Conservation (phyloP, 2,329 filamentous ascomycete species). For the Atkinsonella hypoxylon region DNA sequence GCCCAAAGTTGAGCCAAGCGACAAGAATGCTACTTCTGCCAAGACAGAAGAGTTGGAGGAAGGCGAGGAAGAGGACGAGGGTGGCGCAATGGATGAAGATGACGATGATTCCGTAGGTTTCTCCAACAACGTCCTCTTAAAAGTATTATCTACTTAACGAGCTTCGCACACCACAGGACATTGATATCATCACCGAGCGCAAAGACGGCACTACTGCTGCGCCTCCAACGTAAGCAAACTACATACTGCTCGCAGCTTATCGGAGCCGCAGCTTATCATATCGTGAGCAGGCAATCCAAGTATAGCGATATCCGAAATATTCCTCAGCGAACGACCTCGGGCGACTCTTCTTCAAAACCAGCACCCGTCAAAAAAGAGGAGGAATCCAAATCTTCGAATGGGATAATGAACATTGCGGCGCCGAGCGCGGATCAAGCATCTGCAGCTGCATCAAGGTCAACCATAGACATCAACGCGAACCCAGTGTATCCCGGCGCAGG, state of each 20-base stretch:
- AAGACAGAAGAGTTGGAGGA: conserved; percentile 47
- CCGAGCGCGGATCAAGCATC: conserved; percentile 43
- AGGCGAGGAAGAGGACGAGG: conserved; percentile 52
- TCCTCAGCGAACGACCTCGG: conserved; percentile 45
- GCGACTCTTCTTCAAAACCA: conserved; percentile 35
- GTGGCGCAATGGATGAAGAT: conserved; percentile 48
- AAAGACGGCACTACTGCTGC: conserved; percentile 52
- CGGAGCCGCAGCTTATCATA: background rate
- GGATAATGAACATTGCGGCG: conserved; percentile 19
- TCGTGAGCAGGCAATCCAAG: conserved; percentile 37
- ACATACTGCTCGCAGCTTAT: background rate
- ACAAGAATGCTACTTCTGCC: conserved; percentile 17
- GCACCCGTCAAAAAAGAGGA: conserved; percentile 35
- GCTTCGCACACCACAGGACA: conserved; percentile 33
- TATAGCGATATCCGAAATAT: conserved; percentile 57
- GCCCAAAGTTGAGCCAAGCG: conserved; percentile 25
- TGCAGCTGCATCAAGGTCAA: conserved; percentile 63
- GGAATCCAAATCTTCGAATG: conserved; percentile 18
- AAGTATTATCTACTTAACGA: background rate
- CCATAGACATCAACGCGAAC: conserved; percentile 71
- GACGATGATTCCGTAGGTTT: conserved; percentile 32
- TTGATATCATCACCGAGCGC: conserved; percentile 56
- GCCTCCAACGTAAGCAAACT: conserved; percentile 38
- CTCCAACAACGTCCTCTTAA: background rate
- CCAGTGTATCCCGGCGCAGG: conserved; percentile 69